Conservation (phyloP, 306 rosid genomes). For the Canavalia gladiata region DNA sequence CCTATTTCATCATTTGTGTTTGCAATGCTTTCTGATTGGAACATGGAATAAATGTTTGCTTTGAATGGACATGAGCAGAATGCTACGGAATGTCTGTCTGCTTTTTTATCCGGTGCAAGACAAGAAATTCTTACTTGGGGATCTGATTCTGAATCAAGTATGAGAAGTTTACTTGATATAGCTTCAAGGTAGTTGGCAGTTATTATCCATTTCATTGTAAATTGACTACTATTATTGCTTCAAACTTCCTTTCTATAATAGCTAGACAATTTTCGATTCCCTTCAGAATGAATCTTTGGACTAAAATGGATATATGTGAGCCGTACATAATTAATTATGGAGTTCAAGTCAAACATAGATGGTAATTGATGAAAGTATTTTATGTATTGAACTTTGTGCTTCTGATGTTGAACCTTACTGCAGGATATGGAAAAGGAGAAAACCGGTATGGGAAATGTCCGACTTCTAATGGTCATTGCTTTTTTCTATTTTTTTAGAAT, state of each 20-base stretch:
- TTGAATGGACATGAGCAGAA: conserved; percentile 66
- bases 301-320: conserved; percentile 9
- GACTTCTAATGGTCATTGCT: conserved; percentile 9
- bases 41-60: conserved; percentile 40
- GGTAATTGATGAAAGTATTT: neutral
- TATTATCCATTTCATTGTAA: conserved; percentile 25
- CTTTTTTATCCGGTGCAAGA: conserved; percentile 79
- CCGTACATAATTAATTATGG: neutral
- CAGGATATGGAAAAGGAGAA: conserved; percentile 28
- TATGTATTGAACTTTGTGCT: conserved; percentile 28
- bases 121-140: conserved; percentile 86
- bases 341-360: conserved; percentile 16
- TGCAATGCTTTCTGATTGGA: conserved; percentile 43
- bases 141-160: conserved; percentile 72
- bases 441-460: conserved; percentile 9
- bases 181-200: conserved; percentile 76
- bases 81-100: conserved; percentile 93
- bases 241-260: conserved; percentile 30
- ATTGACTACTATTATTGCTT: conserved; percentile 13
- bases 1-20: conserved; percentile 16
- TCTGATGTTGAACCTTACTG: conserved; percentile 40
- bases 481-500: conserved; percentile 27
- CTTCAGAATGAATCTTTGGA: conserved; percentile 17
- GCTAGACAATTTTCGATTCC: conserved; percentile 4
- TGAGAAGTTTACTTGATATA: conserved; percentile 84